Base-by-base conservation (phyloP, 2,329 filamentous ascomycete species). In the Balansia obtecta region DNA sequence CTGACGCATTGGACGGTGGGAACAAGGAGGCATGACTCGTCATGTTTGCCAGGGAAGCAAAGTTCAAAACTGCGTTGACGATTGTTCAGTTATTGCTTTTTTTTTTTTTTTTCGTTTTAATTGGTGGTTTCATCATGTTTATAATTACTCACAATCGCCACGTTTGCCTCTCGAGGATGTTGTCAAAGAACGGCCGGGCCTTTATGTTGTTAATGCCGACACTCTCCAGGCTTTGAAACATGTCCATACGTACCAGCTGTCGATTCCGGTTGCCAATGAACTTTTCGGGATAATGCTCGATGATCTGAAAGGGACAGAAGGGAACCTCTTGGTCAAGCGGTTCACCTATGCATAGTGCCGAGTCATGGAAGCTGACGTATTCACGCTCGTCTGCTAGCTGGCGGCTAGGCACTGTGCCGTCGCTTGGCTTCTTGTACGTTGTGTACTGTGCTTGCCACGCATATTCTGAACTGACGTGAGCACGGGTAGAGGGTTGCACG, bases 61-160 rank as follows among this genome's bases (percentile, higher is more conserved):
- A 88, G 60, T 62, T 86, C 89, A 65, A 83, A 88, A 50, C 84
- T 87, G 30, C 10, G 43, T 20, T 16, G 18, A 20, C 39, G 11
- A n/a, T n/a, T n/a, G n/a, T n/a, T 41, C 9, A n/a, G 12, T 20
- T 5, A 41, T 6, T n/a, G 39, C 12, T 20, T 16, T 16, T 3
- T 41, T 41, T 27, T 3, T 27, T 27, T 27, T n/a, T n/a, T n/a
- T n/a, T n/a, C n/a, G n/a, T n/a, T n/a, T n/a, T n/a, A n/a, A n/a
- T n/a, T n/a, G n/a, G n/a, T n/a, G n/a, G n/a, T n/a, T n/a, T n/a
- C n/a, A n/a, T n/a, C n/a, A n/a, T n/a, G n/a, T n/a, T n/a, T n/a
- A n/a, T n/a, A n/a, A n/a, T n/a, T n/a, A 49, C 83, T 74, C 72
- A 93, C 86, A 95, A 69, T 54, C 91, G 82, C 89, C 89, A 95